A percentile compares a stretch with the other conserved stretches of the same genome.
Conservation (phyloP, 768 basidiomycete species). For the Leccinum truebloodii region DNA sequence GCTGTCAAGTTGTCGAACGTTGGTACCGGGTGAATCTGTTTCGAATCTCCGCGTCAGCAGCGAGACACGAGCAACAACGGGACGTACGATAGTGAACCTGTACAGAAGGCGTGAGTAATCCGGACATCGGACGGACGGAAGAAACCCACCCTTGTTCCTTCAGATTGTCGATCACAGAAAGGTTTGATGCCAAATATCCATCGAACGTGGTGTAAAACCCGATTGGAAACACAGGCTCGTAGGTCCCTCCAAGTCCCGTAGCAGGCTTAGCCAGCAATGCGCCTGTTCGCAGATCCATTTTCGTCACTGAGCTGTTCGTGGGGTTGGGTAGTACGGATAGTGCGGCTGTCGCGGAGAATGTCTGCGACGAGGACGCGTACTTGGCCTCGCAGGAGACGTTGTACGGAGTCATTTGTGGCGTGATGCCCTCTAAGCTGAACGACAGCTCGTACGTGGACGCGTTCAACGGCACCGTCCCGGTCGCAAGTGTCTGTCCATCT, state of each 20-base stretch:
- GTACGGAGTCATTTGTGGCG: constrained; percentile 39
- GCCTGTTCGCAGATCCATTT: constrained; percentile 62
- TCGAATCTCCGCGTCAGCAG: constrained; percentile 2
- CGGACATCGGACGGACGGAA: background rate
- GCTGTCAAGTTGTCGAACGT: constrained; percentile 60
- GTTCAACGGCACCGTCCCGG: constrained; percentile 51
- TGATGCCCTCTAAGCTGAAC: constrained; percentile 49
- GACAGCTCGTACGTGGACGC: constrained; percentile 49
- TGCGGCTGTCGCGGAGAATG: constrained; percentile 44
- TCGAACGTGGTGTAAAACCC: constrained; percentile 48
- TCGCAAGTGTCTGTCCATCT: constrained; percentile 44
- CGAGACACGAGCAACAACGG: background rate
- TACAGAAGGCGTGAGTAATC: constrained; percentile 5
- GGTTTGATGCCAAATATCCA: constrained; percentile 24
- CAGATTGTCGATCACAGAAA: constrained; percentile 33
- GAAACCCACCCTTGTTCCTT: constrained; percentile 32
- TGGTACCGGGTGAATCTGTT: constrained; percentile 70
- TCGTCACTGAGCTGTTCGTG: constrained; percentile 56
- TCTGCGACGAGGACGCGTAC: constrained; percentile 39
- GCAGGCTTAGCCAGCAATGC: constrained; percentile 53
- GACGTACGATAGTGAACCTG: constrained; percentile 35
- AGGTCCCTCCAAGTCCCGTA: constrained; percentile 48
- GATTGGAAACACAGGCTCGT: constrained; percentile 51
- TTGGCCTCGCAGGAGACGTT: constrained; percentile 30
- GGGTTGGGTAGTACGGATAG: constrained; percentile 54